These are phyloP conservation scores for Flammula alnicola DNA, from an alignment of 1,284 basidiomycete genomes.

Conservation along the genomic window DNA sequence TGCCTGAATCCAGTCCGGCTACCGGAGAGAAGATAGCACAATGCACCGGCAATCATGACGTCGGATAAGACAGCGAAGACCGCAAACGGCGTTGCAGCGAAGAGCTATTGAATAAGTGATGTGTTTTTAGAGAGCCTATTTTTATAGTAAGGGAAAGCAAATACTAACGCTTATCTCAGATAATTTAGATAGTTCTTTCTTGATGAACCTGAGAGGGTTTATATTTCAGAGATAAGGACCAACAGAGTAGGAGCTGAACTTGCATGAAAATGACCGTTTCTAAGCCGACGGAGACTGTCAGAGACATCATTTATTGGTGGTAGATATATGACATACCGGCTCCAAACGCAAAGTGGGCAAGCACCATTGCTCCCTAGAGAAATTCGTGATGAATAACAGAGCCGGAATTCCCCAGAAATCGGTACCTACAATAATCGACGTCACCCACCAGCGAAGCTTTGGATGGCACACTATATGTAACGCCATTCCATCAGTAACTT, in stretches of 20 bases:
- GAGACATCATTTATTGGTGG: not conserved
- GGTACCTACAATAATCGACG: conserved; percentile 32
- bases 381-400: not conserved
- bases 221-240: not conserved
- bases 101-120: conserved; percentile 28
- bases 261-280: conserved; percentile 41
- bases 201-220: conserved; percentile 37
- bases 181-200: conserved; percentile 36
- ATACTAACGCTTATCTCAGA: conserved; percentile 37
- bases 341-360: conserved; percentile 43
- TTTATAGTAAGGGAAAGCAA: not conserved
- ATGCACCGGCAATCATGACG: conserved; percentile 37
- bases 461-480: conserved; percentile 31
- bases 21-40: conserved; percentile 41
- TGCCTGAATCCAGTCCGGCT: conserved; percentile 36
- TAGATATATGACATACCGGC: conserved; percentile 31
- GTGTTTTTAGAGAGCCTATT: conserved; percentile 23
- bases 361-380: conserved; percentile 32
- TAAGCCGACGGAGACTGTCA: conserved; percentile 13
- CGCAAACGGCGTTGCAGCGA: conserved; percentile 44
- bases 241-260: conserved; percentile 13
- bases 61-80: conserved; percentile 44
- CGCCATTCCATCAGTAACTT: not conserved
- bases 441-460: conserved; percentile 35
- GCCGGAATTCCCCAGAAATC: not conserved